Evolutionary conservation across 352 stramenopile species (phyloP).

Genomic region (Globisporangium spinosum): DNA sequence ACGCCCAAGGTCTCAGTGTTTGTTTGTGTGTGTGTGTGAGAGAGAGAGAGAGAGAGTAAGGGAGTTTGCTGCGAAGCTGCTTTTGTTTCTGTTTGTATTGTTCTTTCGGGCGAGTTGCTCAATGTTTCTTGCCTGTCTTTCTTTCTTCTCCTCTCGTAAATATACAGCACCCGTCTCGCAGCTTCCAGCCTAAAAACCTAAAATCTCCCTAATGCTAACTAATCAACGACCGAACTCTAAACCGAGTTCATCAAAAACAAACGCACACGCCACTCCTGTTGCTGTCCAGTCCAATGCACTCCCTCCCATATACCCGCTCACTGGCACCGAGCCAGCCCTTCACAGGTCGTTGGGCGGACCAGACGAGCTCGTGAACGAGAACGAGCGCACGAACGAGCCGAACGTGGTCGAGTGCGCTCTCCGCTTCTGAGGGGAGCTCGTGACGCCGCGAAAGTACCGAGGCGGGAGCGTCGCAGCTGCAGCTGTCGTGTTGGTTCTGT

Average conservation of each 20-base stretch:
- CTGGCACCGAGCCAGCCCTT: not conserved
- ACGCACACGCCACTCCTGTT: not conserved
- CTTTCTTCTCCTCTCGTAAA: not conserved
- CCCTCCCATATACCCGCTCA: not conserved
- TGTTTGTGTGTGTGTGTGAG: too few relatives aligned
- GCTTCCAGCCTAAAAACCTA: not conserved
- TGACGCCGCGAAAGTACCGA: slow-evolving; percentile 51
- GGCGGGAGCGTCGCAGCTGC: slow-evolving; percentile 36
- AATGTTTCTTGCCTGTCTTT: not conserved
- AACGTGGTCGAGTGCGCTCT: slow-evolving; percentile 80
- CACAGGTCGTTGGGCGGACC: slow-evolving; percentile 9
- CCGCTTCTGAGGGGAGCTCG: slow-evolving; percentile 60
- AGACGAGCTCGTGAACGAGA: slow-evolving; percentile 49
- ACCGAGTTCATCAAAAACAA: not conserved
- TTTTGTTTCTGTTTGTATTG: not conserved
- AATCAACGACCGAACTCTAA: not conserved
- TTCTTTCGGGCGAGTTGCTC: not conserved
- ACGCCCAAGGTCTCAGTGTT: not conserved
- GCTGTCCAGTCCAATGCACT: not conserved
- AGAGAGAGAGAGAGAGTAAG: not conserved
- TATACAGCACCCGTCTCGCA: not conserved
- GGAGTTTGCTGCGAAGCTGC: not conserved
- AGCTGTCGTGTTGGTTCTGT: not conserved
- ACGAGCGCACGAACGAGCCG: slow-evolving; percentile 64
- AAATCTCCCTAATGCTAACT: not conserved